phyloP scores from a whole-genome alignment of 805 yeast species.

The Schwanniomyces vanrijiae region DNA sequence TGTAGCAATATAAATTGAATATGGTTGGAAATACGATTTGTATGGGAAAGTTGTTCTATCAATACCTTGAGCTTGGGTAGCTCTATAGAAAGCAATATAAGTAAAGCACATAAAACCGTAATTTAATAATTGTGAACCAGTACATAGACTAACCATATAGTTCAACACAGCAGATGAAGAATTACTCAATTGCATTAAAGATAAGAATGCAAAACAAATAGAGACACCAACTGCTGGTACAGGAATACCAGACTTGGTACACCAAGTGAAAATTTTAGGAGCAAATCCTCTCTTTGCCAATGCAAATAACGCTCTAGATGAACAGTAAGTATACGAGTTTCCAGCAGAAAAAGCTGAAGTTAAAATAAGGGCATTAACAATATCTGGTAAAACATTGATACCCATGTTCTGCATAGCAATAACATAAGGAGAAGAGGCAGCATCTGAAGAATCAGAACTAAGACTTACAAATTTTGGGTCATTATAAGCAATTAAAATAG shows the following conservation, averaged over 20 bases:
- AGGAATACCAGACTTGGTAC: slow-evolving; percentile 68
- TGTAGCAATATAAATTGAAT: slow-evolving; percentile 31
- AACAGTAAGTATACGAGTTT: slow-evolving; percentile 74
- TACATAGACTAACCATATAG: slow-evolving; percentile 48
- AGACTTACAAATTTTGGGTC: slow-evolving; percentile 24
- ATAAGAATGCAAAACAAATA: slow-evolving; percentile 21
- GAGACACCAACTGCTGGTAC: slow-evolving; percentile 53
- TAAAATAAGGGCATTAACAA: slow-evolving; percentile 76
- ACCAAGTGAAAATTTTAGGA: slow-evolving; percentile 61
- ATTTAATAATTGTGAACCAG: slow-evolving; percentile 48
- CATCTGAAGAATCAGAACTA: slow-evolving; percentile 21
- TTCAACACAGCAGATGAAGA: slow-evolving; percentile 37
- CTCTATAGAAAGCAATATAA: slow-evolving; percentile 43
- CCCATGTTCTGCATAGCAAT: slow-evolving; percentile 57
- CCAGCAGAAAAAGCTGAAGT: slow-evolving; percentile 83
- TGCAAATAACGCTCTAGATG: slow-evolving; percentile 67
- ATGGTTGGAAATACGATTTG: slow-evolving; percentile 46
- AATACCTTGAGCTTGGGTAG: slow-evolving; percentile 38
- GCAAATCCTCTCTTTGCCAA: slow-evolving; percentile 73
- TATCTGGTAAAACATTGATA: slow-evolving; percentile 66
- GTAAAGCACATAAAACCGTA: slow-evolving; percentile 46
- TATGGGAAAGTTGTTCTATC: slow-evolving; percentile 40
- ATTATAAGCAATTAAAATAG: slow-evolving; percentile 37
- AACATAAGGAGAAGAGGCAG: slow-evolving; percentile 32
- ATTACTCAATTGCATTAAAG: slow-evolving; percentile 24